Conservation (phyloP, 768 basidiomycete species). For the Amanita rubescens region DNA sequence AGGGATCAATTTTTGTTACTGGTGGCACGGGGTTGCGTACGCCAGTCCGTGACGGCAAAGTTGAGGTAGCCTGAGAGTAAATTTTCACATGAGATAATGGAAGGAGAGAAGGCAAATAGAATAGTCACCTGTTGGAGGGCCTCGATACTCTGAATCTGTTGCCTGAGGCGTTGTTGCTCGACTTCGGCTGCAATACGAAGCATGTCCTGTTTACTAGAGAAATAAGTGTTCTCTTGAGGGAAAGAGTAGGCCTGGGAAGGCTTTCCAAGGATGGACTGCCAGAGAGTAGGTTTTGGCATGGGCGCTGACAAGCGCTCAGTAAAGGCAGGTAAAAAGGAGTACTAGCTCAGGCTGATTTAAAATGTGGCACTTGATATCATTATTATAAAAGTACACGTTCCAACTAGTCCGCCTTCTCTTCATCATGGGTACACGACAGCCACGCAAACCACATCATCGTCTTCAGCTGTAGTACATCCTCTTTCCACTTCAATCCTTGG, state of each 20-base stretch:
- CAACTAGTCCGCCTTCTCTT: not conserved
- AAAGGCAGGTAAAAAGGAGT: not conserved
- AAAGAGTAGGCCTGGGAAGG: constrained; percentile 59
- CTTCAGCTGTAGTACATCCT: constrained; percentile 85
- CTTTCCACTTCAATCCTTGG: constrained; percentile 83
- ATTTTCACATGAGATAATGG: not conserved
- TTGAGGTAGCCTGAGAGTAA: not conserved
- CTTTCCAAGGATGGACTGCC: constrained; percentile 49
- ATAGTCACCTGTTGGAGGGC: not conserved
- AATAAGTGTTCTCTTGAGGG: constrained; percentile 38
- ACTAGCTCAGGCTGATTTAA: not conserved
- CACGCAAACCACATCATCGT: constrained; percentile 95
- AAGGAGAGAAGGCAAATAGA: not conserved
- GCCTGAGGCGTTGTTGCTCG: constrained; percentile 6
- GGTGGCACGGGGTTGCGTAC: too few relatives aligned
- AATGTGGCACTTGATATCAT: not conserved
- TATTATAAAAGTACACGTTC: not conserved
- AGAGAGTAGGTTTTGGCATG: constrained; percentile 26
- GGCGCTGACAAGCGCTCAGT: not conserved
- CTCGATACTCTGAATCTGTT: constrained; percentile 5
- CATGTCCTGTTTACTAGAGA: constrained; percentile 45
- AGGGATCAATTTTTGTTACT: not conserved
- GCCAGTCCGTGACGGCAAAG: not conserved
- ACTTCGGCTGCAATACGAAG: constrained; percentile 32
- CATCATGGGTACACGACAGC: constrained; percentile 53